phyloP scores from a whole-genome alignment of 2,329 filamentous ascomycete species.

The Paraphoma chrysanthemicola region DNA sequence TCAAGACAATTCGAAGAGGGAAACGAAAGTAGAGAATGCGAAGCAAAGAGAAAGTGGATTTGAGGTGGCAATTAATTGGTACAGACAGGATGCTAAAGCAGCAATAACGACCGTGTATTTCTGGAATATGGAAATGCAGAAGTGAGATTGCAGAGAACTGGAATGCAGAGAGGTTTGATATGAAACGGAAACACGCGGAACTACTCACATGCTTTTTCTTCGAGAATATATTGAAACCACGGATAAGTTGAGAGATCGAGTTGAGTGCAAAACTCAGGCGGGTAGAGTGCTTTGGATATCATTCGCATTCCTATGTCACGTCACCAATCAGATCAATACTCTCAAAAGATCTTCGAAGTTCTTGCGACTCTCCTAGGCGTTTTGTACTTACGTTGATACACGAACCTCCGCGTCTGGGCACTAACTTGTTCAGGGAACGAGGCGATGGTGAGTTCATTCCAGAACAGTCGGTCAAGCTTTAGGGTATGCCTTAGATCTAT shows the following conservation, averaged over 20 bases:
- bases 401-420: neutral
- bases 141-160: too few relatives aligned
- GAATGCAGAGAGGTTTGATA: too few relatives aligned
- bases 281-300: slow-evolving; percentile 6
- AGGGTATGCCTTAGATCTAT: neutral
- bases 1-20: too few relatives aligned
- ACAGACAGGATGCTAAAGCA: too few relatives aligned
- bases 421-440: slow-evolving; percentile 3
- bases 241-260: slow-evolving; percentile 10
- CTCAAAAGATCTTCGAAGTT: too few relatives aligned
- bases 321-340: too few relatives aligned
- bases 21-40: too few relatives aligned
- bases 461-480: slow-evolving; percentile 4
- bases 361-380: neutral
- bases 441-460: slow-evolving; percentile 9
- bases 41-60: too few relatives aligned
- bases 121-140: neutral
- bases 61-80: too few relatives aligned
- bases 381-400: slow-evolving; percentile 6
- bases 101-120: neutral
- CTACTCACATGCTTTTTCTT: slow-evolving; percentile 12
- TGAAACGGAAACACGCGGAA: too few relatives aligned
- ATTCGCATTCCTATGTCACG: slow-evolving; percentile 3
- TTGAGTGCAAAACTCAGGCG: slow-evolving; percentile 12
- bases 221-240: slow-evolving; percentile 13